Evolutionary conservation across 140 eudicot genomes (phyloP), one percentile per base, ranked within the genome.

Genomic region (Bidens hawaiensis): DNA sequence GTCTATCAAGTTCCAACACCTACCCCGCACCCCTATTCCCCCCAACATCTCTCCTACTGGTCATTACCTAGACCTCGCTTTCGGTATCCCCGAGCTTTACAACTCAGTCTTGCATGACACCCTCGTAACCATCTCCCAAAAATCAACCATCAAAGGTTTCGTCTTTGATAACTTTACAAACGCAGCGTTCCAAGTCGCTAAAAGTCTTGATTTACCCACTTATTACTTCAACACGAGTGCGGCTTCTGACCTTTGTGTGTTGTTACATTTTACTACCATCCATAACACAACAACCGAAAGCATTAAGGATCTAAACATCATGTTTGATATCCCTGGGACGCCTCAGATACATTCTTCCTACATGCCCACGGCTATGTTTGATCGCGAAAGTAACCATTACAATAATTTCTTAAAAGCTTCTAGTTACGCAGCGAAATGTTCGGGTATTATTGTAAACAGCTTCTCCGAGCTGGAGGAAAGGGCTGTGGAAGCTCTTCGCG

Each of bases 1-100:
- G 21, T 78, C 83, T 67, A 81, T 78, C 81, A 75, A 50, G 43
- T 84, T 84, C 73, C 85, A 75, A 76, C 64, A 62, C 27, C 67
- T 84, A 27, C 88, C 85, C 43, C 0, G 65, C 46, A 23, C 49
- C 51, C 0, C 55, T n/a, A 41, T 78, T n/a, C 82, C 86, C 0
- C 68, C 62, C 0, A 55, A 49, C 67, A 8, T 64, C 15, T 48
- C 70, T 8, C 1, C 55, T 3, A 28, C n/a, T n/a, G n/a, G n/a
- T n/a, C n/a, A 42, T 3, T 18, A 1, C 54, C 51, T 55, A 11
- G 76, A 50, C 36, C 60, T 46, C 2, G 25, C 7, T 60, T 81
- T 77, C 63, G 74, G 59, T 11, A 56, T 81, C 72, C 80, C 70
- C 0, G 67, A 68, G 31, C 69, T 68, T 60, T 62, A 71, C 79